These are phyloP conservation scores for Urtica urens DNA, from an alignment of 306 rosid species.

Conservation along the genomic window DNA sequence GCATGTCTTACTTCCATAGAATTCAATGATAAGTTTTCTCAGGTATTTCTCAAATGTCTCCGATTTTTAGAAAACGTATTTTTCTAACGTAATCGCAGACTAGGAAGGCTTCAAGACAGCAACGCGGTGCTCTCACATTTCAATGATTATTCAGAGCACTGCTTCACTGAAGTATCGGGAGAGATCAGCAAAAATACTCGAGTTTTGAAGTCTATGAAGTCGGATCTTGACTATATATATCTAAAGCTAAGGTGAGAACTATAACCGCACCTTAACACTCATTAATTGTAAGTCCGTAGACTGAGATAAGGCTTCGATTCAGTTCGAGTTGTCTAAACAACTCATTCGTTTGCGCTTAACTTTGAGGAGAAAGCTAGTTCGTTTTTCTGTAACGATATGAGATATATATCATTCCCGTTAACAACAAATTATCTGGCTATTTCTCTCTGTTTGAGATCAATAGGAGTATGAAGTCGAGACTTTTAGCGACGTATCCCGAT, in stretches of 20 bases:
- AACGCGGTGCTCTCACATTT: conserved; percentile 84
- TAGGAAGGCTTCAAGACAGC: conserved; percentile 95
- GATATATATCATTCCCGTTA: too few relatives aligned
- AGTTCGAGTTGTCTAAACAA: too few relatives aligned
- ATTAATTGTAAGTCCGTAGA: too few relatives aligned
- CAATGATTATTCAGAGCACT: conserved; percentile 71
- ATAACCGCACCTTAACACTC: neutral
- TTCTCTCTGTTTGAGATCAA: neutral
- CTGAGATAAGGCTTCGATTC: too few relatives aligned
- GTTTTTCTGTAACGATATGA: neutral
- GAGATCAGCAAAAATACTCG: conserved; percentile 59
- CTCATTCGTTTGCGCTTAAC: too few relatives aligned
- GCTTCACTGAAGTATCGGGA: conserved; percentile 60
- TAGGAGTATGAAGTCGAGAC: conserved; percentile 80
- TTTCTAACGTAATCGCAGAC: conserved; percentile 46
- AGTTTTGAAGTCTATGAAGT: conserved; percentile 53
- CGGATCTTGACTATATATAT: conserved; percentile 84
- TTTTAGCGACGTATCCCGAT: conserved; percentile 65
- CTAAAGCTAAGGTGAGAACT: conserved; percentile 62
- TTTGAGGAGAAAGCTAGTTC: neutral
- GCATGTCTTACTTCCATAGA: too few relatives aligned
- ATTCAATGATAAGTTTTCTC: too few relatives aligned
- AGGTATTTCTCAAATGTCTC: too few relatives aligned
- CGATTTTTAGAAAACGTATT: too few relatives aligned
- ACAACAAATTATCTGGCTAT: neutral